Evolutionary conservation across 768 basidiomycete genomes (phyloP), one percentile per base, ranked within the genome.

Genomic region (Termitomyces sp.): DNA sequence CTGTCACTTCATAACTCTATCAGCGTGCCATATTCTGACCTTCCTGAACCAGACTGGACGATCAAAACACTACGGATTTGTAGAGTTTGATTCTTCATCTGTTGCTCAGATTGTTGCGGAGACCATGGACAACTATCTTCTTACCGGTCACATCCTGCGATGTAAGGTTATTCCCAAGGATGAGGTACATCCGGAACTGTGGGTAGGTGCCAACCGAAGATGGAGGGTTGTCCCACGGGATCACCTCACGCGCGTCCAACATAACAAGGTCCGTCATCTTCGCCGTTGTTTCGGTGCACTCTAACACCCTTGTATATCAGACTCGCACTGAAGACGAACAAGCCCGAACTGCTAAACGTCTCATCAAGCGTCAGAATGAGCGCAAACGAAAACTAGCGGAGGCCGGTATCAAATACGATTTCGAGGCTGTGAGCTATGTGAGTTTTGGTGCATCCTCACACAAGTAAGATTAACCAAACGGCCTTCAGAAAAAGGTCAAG

Each of bases 91-190:
- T 52, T 94, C 92, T 40, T 80, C 84, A 18, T 79, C 88, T 0
- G 94, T 98, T 29, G 95, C 97, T 0, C 75, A 94, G 65, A 98
- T 99, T 58, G 97, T 97, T 7, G 88, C 91, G 2, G 97, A 98
- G 65, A 98, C 96, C 42, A 98, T 98, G 97, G 86, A 99, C 78
- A 98, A 97, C 74, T 99, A 98, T 70, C 81, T 99, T 36, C 78
- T 99, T 59, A 83, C 89, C 80, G 95, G 96, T 7, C 96, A 97
- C 66, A 89, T 99, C 59, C 79, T 99, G 52, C 84, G 82, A 41
- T 98, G 96, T 76, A 89, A 91, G 70, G 70, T 94, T 49, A 84
- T 98, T 56, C 93, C 97, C 38, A 85, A 85, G 61, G 92, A 95
- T 23, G 71, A 95, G 57, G 84, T 98, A 1, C 96, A 98, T 68